These are phyloP conservation scores for Fonsecaea pugnacius DNA, from an alignment of 2,329 filamentous ascomycete genomes.

Conservation along the genomic window DNA sequence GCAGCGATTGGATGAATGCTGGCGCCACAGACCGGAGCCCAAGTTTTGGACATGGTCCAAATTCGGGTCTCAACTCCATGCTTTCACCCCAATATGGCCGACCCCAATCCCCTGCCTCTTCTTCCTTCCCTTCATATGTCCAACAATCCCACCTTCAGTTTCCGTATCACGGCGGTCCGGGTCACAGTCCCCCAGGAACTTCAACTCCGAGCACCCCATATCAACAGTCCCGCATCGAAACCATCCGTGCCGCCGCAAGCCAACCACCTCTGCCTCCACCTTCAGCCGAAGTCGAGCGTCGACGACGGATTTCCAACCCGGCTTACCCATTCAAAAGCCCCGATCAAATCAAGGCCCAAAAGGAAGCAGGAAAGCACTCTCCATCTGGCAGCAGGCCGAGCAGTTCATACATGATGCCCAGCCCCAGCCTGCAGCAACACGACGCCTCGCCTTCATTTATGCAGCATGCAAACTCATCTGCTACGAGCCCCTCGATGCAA, in stretches of 20 bases:
- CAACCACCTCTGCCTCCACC: slow-evolving; percentile 36
- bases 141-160: slow-evolving; percentile 33
- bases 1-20: slow-evolving; percentile 36
- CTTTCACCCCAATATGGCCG: slow-evolving; percentile 20
- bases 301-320: slow-evolving; percentile 36
- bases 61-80: slow-evolving; percentile 27
- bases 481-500: slow-evolving; percentile 20
- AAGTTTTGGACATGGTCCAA: slow-evolving; percentile 19
- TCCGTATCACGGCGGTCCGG: slow-evolving; percentile 20
- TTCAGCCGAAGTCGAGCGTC: slow-evolving; percentile 36
- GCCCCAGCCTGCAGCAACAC: slow-evolving; percentile 32
- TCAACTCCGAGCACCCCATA: slow-evolving; percentile 15
- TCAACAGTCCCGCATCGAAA: slow-evolving; percentile 31
- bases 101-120: slow-evolving; percentile 15
- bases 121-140: slow-evolving; percentile 28
- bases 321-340: slow-evolving; percentile 39
- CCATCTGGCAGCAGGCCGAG: slow-evolving; percentile 35
- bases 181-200: slow-evolving; percentile 4
- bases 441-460: slow-evolving; percentile 16
- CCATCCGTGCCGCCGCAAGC: slow-evolving; percentile 32
- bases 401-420: slow-evolving; percentile 37
- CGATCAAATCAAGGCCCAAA: slow-evolving; percentile 38
- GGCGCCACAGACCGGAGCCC: slow-evolving; percentile 9
- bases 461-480: slow-evolving; percentile 24
- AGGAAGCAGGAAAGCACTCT: slow-evolving; percentile 36